Evolutionary conservation across 345 rosid genomes (phyloP), one percentile per base, ranked within the genome.

Genomic region (Cardamine resedifolia): DNA sequence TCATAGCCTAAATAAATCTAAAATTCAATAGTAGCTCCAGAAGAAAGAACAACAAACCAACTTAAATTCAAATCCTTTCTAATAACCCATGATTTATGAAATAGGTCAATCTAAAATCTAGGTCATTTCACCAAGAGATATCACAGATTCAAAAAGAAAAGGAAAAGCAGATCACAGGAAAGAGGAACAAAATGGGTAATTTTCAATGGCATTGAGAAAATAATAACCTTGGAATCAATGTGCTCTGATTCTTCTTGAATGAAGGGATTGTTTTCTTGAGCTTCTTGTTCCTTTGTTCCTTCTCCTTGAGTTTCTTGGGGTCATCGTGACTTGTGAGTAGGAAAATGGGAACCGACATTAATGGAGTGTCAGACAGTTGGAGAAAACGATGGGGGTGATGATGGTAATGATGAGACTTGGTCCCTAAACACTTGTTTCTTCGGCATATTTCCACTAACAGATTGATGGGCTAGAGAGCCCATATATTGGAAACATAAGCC

Each of bases 321-420:
- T 51, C 48, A 56, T 45, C 45, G 66, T 28, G 71, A 26, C 34
- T 7, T 31, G 48, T 70, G 48, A 47, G 34, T 31, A 31, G 34
- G 39, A 64, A 15, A 38, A 70, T 45, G 23, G 20, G 43, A 75
- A 44, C 75, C 78, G 60, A 69, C 66, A 63, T 63, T 63, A 30
- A 63, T 64, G 79, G 75, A 70, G 66, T 55, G 66, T 10, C 16
- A 61, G 66, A 63, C 79, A 75, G 14, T 44, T 75, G 74, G 70
- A 67, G 68, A 50, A 9, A 66, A n/a, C 6, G 34, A 7, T 8
- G 19, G 0, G 39, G 47, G 11, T n/a, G n/a, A n/a, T n/a, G 51
- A 43, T 48, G 6, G 74, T 47, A 26, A 57, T 73, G 18, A 60
- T 16, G 21, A 3, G 68, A 60, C 68, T 67, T 18, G 31, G 72